Evolutionary conservation across 805 yeast species (phyloP), one percentile per base, ranked within the genome.

Genomic region (Yarrowia sp.): DNA sequence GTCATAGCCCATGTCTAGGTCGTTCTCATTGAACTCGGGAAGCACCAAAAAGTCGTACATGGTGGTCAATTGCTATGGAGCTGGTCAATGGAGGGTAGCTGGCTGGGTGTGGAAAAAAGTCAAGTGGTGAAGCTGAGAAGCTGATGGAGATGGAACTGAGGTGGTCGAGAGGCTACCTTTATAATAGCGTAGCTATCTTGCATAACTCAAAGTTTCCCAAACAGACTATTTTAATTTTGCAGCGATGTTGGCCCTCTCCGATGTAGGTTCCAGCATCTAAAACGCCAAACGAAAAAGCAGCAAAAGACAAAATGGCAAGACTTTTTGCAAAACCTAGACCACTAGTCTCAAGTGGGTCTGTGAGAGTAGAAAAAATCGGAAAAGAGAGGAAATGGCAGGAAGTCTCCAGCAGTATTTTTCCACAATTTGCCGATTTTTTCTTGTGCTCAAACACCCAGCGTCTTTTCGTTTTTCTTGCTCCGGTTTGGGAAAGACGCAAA

Each of bases 181-280:
- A 54, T 54, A 54, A 54, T 24, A 26, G 35, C 44, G 26, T 26
- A n/a, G 26, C 46, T 54, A 54, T 54, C 61, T 54, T 54, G 59
- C 59, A 52, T 52, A 36, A 36, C 33, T 28, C 40, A 54, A 36
- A 38, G 46, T 54, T 54, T 54, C 46, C 44, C 61, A 54, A 38
- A 38, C 46, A 38, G 41, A 51, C 58, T 51, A 51, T 35, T 51
- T 33, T 33, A 22, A 41, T 33, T 54, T 54, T 54, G 61, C 38
- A 54, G 61, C 61, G 61, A 54, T 54, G 61, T 54, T 54, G 44
- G 22, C 17, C 26, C n/a, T 43, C 48, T 22, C 32, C 30, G 19
- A 30, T n/a, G 49, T 44, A 44, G 51, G 36, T 28, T 28, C 30
- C 30, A 26, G 30, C 30, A 8, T 26, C 30, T 26, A 26, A 5